Evolutionary conservation across 805 yeast genomes (phyloP), one percentile per base, ranked within the genome.

Genomic region (Candida ovalis): DNA sequence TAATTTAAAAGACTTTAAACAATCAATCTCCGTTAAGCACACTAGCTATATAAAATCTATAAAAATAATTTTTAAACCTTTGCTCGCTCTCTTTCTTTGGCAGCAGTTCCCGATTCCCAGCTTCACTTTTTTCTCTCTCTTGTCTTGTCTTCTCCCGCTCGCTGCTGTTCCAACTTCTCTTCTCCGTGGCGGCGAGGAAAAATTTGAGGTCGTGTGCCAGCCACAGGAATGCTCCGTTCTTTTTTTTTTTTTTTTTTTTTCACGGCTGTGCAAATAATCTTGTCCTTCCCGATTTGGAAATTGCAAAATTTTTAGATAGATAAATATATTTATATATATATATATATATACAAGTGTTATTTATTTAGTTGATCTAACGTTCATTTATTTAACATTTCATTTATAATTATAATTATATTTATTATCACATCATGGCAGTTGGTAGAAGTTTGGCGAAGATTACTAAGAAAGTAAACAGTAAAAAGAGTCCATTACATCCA

Each of bases 401-500:
- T 8, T 30, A 6, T 30, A 30, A 12, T 30, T 7, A 5, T 30
- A 12, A 8, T 6, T 30, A 30, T 30, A 30, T 15, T 12, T 4
- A 30, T 4, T 4, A 30, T 12, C 7, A 6, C 7, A 30, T 15
- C 35, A 35, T 35, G 38, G 22, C 22, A 8, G 12, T 83, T 51
- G 84, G 81, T 17, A 87, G 86, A 59, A 80, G 80, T 51, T 71
- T 88, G 45, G 65, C 73, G 21, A 87, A 86, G 58, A 85, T 88
- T 32, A 74, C 78, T 54, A 84, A 84, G 67, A 73, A 76, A 55
- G 68, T 82, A 47, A 70, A 78, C 48, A 76, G 76, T 57, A 71
- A 79, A 50, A 79, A 77, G 37, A 80, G 77, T 40, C 72, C 78
- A 35, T 70, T 86, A 56, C 98, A 92, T 63, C 94, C 96, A 21